phyloP scores from a whole-genome alignment of 2,329 filamentous ascomycete genomes.

The Fusarium humuli region DNA sequence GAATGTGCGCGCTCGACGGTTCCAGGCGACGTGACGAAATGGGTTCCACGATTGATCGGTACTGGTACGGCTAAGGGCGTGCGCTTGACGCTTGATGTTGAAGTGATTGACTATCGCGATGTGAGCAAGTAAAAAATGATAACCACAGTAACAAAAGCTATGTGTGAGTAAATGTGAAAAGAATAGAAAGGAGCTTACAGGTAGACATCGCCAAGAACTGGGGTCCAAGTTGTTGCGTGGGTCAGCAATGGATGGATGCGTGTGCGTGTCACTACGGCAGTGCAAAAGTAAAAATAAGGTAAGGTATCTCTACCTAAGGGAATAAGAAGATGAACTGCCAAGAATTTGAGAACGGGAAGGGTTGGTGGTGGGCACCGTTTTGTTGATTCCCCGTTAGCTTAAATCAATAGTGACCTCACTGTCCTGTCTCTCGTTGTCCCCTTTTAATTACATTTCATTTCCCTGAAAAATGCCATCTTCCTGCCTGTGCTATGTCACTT shows the following conservation, averaged over 20 bases:
- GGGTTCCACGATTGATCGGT: slow-evolving; percentile 57
- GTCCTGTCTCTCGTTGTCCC: neutral
- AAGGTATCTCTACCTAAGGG: neutral
- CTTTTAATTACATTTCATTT: slow-evolving; percentile 27
- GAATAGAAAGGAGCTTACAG: slow-evolving; percentile 34
- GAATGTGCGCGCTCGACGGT: slow-evolving; percentile 39
- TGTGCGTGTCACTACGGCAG: slow-evolving; percentile 22
- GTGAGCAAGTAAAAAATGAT: neutral
- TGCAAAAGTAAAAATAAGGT: slow-evolving; percentile 11
- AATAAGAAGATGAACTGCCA: slow-evolving; percentile 19
- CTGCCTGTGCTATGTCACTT: neutral
- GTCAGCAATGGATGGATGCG: slow-evolving; percentile 1
- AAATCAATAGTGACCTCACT: slow-evolving; percentile 30
- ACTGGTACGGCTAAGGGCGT: slow-evolving; percentile 55
- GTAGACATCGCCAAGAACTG: slow-evolving; percentile 41
- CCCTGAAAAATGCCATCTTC: slow-evolving; percentile 10
- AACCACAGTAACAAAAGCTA: neutral
- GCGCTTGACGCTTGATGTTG: slow-evolving; percentile 59
- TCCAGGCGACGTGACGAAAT: slow-evolving; percentile 58
- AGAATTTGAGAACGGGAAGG: slow-evolving; percentile 20
- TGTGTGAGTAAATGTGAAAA: slow-evolving; percentile 4
- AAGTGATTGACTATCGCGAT: slow-evolving; percentile 57
- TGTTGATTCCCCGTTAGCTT: slow-evolving; percentile 10
- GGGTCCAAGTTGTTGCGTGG: slow-evolving; percentile 22
- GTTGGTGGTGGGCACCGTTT: slow-evolving; percentile 25